phyloP scores from a whole-genome alignment of 768 basidiomycete species.

The Steccherinum ochraceum region DNA sequence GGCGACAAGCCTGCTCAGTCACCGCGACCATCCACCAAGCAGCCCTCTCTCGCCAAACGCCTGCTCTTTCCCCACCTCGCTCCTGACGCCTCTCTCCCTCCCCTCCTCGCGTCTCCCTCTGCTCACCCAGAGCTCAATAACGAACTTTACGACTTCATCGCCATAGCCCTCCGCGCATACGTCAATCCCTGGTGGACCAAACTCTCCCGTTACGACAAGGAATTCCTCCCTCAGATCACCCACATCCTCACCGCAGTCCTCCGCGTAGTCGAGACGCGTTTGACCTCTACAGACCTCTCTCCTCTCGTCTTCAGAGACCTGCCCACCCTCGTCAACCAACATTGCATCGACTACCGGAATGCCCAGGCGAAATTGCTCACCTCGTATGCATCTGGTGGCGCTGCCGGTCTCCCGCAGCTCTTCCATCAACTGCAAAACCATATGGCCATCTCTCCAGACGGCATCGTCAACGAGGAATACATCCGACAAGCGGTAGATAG shows the following conservation, averaged over 20 bases:
- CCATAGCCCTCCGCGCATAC: slow-evolving; percentile 71
- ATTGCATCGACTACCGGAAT: slow-evolving; percentile 73
- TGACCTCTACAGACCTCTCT: slow-evolving; percentile 48
- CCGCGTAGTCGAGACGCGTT: slow-evolving; percentile 53
- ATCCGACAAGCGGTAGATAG: slow-evolving; percentile 75
- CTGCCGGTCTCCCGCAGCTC: slow-evolving; percentile 53
- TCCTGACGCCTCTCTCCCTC: slow-evolving; percentile 40
- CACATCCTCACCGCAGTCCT: slow-evolving; percentile 51
- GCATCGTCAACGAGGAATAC: slow-evolving; percentile 67
- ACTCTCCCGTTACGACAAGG: slow-evolving; percentile 77
- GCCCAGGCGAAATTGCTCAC: slow-evolving; percentile 56
- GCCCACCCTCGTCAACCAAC: slow-evolving; percentile 64
- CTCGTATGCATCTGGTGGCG: slow-evolving; percentile 65
- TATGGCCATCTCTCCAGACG: slow-evolving; percentile 66
- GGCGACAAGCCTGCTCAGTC: slow-evolving; percentile 12
- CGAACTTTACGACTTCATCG: slow-evolving; percentile 75
- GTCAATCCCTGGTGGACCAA: slow-evolving; percentile 85
- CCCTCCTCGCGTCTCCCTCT: slow-evolving; percentile 40
- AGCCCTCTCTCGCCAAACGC: slow-evolving; percentile 15
- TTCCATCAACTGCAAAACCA: slow-evolving; percentile 85
- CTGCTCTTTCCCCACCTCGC: slow-evolving; percentile 44
- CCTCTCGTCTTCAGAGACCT: slow-evolving; percentile 55
- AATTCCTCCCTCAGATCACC: slow-evolving; percentile 70
- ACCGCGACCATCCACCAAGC: slow-evolving; percentile 10
- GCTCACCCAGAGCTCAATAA: slow-evolving; percentile 51